Conservation (phyloP, 1,284 basidiomycete genomes). For the Ustilago bromivora region DNA sequence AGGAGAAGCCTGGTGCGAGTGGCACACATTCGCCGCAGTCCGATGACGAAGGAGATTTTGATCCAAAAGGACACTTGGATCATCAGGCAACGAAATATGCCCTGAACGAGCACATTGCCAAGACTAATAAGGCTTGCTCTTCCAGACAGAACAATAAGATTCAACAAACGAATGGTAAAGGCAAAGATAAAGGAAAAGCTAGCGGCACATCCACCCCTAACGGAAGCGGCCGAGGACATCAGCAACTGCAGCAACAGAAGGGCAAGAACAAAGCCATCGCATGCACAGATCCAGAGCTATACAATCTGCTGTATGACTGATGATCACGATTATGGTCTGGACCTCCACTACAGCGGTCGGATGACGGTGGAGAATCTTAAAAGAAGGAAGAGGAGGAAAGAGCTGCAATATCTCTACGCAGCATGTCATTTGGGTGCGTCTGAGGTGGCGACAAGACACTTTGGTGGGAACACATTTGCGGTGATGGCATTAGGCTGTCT, state of each 20-base stretch:
- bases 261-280: slow-evolving; percentile 20
- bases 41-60: slow-evolving; percentile 12
- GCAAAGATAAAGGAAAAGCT: slow-evolving; percentile 8
- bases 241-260: neutral
- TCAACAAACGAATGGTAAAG: slow-evolving; percentile 6
- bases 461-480: slow-evolving; percentile 42
- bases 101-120: neutral
- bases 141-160: neutral
- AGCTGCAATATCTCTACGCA: slow-evolving; percentile 31
- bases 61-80: slow-evolving; percentile 1
- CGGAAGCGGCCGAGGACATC: neutral
- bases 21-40: slow-evolving; percentile 8
- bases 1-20: neutral
- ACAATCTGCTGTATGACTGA: slow-evolving; percentile 10
- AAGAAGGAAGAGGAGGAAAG: slow-evolving; percentile 14
- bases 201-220: neutral
- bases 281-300: slow-evolving; percentile 15
- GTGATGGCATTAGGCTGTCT: slow-evolving; percentile 33
- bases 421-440: slow-evolving; percentile 32
- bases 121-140: neutral
- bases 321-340: slow-evolving; percentile 15
- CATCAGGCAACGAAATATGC: neutral
- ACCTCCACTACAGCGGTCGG: neutral
- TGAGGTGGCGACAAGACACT: slow-evolving; percentile 18
- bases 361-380: slow-evolving; percentile 4